These are phyloP conservation scores for Oryza australiensis DNA, from an alignment of 176 grass and related monocot species.

Conservation along the genomic window DNA sequence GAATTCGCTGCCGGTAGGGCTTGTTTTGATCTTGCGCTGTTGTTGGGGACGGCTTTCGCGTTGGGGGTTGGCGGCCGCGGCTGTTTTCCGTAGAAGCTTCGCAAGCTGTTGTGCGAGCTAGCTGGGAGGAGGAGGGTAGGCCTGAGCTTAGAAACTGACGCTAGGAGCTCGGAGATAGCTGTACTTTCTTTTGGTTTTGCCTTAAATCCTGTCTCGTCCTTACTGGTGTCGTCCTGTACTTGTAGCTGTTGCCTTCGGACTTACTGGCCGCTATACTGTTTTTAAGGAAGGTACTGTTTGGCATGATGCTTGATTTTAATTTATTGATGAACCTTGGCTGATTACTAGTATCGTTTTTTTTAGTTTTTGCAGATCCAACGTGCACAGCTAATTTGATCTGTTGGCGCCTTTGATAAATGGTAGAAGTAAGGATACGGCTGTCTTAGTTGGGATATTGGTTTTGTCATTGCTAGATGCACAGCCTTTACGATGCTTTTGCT, in stretches of 20 bases:
- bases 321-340: background rate
- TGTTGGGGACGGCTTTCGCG: background rate
- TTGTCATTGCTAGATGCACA: constrained; percentile 22
- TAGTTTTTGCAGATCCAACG: background rate
- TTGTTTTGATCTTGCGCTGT: background rate
- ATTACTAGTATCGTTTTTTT: constrained; percentile 1
- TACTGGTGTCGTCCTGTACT: constrained; percentile 2
- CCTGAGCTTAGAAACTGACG: background rate
- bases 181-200: background rate
- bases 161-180: background rate
- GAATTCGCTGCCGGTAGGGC: background rate
- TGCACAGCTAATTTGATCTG: constrained; percentile 6
- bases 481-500: constrained; percentile 15
- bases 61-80: background rate
- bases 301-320: constrained; percentile 7
- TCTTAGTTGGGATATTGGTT: background rate
- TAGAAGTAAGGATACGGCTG: background rate
- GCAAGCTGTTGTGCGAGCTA: background rate
- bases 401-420: constrained; percentile 2
- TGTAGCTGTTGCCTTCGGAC: background rate
- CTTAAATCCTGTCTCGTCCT: background rate
- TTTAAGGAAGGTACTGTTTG: background rate
- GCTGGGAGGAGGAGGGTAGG: background rate
- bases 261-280: background rate
- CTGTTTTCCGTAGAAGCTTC: constrained; percentile 7